Evolutionary conservation across 2,329 filamentous ascomycete genomes (phyloP), one percentile per base, ranked within the genome.

Genomic region (Talaromyces islandicus): DNA sequence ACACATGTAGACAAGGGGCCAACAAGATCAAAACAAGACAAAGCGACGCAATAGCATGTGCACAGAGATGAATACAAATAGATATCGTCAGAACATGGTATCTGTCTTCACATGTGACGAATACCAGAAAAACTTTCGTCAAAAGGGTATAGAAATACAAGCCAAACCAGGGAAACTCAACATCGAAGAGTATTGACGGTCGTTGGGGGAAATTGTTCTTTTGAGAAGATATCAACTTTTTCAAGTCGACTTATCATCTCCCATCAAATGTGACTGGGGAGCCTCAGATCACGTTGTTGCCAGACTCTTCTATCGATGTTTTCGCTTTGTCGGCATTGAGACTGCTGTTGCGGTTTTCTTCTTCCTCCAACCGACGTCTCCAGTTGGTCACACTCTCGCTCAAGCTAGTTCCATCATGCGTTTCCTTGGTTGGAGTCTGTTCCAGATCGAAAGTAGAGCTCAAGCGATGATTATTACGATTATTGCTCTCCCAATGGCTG

Each of bases 401-500:
- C 66, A 91, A 78, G 25, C 73, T 70, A 14, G 63, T 68, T 35
- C 72, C 70, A 6, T 75, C 73, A 29, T 71, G 70, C 24, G 69
- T 73, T 41, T 79, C 78, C 66, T 76, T 78, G 14, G 78, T 79
- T 17, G 78, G 78, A 1, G 78, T 80, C 54, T 77, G 79, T 60
- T 96, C 92, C 67, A 95, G 92, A 71, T 97, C 92, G 68, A 96
- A 95, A 56, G 89, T 87, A 69, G 88, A 92, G 75, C 91, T 96
- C 51, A 97, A 79, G 25, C 94, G 88, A 74, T 97, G 97, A 69
- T 91, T 95, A 19, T 52, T 52, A 75, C 95, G 94, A 78, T 93
- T 97, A 12, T 92, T 96, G 43, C 88, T 91, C 77, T 97, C 92
- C 94, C 94, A 99, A 69, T 97, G 92, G 57, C 82, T 90, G 57